phyloP scores from a whole-genome alignment of 495 filamentous ascomycete genomes.

The Tuber brumale region DNA sequence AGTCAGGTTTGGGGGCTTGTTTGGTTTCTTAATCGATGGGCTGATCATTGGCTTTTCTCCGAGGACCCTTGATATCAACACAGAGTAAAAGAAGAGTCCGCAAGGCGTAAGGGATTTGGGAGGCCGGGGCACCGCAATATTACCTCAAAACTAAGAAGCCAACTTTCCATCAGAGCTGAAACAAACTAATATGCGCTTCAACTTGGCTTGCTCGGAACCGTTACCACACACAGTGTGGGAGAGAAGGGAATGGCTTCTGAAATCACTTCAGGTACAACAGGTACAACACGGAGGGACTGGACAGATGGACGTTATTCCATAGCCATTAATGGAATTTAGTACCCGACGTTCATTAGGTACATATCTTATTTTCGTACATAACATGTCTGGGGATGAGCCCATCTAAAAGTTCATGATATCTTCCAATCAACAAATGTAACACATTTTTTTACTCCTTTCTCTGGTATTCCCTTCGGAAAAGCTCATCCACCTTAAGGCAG shows the following conservation, averaged over 20 bases:
- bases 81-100: neutral
- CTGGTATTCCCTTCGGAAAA: conserved; percentile 86
- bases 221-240: neutral
- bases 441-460: conserved; percentile 64
- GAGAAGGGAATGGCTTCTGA: neutral
- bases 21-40: neutral
- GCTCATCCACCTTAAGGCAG: conserved; percentile 79
- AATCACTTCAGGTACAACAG: neutral
- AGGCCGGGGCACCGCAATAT: neutral
- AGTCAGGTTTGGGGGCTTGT: neutral
- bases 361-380: neutral
- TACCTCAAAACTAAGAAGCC: neutral
- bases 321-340: neutral
- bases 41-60: neutral
- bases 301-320: neutral
- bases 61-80: neutral
- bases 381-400: neutral
- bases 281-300: neutral
- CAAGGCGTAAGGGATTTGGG: neutral
- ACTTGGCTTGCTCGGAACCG: neutral
- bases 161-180: neutral
- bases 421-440: conserved; percentile 13
- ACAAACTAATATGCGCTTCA: neutral
- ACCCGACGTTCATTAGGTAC: neutral
- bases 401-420: neutral